Conservation (phyloP, 139 green algal species). For the Coccomyxa sp. region DNA sequence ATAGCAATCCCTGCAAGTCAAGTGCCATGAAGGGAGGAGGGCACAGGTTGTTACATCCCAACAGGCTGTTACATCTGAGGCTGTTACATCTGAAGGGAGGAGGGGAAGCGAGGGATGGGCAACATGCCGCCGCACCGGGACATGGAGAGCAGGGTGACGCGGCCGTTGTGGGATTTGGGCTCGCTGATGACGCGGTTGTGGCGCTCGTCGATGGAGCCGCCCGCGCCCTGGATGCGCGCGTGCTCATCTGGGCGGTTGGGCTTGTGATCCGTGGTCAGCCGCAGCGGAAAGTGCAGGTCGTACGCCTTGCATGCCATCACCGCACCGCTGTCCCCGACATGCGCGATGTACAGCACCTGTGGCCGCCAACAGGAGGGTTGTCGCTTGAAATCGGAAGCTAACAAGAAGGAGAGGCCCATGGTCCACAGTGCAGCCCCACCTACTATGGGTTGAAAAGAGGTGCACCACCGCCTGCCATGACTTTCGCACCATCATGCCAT, state of each 20-base stretch:
- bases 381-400: neutral
- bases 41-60: neutral
- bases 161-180: neutral
- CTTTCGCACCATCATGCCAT: no score
- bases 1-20: neutral
- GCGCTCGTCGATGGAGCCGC: neutral
- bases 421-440: no score
- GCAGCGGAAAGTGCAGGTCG: neutral
- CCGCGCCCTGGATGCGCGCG: neutral
- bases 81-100: neutral
- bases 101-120: no score
- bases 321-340: neutral
- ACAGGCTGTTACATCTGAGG: neutral
- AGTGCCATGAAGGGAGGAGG: neutral
- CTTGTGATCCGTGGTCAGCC: neutral
- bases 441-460: neutral
- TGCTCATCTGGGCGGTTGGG: neutral
- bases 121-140: neutral
- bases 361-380: neutral
- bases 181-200: slow-evolving; percentile 1
- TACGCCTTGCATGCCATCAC: neutral
- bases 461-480: neutral
- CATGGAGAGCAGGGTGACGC: neutral
- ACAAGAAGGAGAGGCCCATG: no score
- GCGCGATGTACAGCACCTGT: neutral